These are phyloP conservation scores for Aquilaria yunnanensis DNA, from an alignment of 345 rosid genomes.

Conservation along the genomic window DNA sequence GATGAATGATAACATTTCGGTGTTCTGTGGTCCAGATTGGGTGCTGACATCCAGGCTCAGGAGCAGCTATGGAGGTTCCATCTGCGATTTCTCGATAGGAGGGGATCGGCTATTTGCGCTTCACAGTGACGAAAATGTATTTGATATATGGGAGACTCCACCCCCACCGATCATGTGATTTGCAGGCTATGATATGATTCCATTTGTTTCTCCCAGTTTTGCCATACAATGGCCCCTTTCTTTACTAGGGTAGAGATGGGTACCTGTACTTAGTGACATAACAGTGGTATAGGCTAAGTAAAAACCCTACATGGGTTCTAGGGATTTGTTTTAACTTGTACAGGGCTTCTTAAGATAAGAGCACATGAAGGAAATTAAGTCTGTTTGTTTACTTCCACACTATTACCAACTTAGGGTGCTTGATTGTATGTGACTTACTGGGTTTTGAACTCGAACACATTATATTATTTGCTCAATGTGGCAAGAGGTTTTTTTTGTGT, in stretches of 20 bases:
- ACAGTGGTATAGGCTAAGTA: conserved; percentile 7
- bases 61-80: conserved; percentile 71
- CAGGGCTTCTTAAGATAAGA: no score
- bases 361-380: no score
- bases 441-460: no score
- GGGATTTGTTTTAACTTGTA: no score
- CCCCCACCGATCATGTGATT: conserved; percentile 62
- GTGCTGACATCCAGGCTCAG: conserved; percentile 78
- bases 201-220: conserved; percentile 4
- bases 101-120: conserved; percentile 91
- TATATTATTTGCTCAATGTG: no score
- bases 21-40: conserved; percentile 86
- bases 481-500: no score
- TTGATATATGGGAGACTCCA: conserved; percentile 89
- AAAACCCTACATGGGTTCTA: conserved; percentile 1
- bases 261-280: conserved; percentile 8
- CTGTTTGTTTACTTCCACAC: no score
- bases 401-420: no score
- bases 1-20: conserved; percentile 86
- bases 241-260: conserved; percentile 6
- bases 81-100: conserved; percentile 85
- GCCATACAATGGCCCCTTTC: neutral
- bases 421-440: no score
- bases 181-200: conserved; percentile 11
- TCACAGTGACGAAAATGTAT: conserved; percentile 89